Evolutionary conservation across 176 grass and related monocot species (phyloP).

Genomic region (Phoenix dactylifera): DNA sequence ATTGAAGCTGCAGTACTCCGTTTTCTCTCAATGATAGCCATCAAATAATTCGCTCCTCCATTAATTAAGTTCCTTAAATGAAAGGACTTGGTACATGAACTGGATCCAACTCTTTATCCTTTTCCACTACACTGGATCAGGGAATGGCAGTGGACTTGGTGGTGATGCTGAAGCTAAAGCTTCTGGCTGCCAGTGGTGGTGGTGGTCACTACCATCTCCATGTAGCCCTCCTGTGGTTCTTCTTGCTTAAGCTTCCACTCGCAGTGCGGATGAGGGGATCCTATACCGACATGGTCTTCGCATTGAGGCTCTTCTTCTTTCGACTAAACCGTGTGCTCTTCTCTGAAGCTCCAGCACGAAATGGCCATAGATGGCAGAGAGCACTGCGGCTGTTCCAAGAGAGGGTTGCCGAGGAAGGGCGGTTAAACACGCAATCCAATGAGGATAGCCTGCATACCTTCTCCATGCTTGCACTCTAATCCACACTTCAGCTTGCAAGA

Average conservation of each 20-base stretch:
- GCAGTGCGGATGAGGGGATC: constrained; percentile 7
- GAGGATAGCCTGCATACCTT: constrained; percentile 6
- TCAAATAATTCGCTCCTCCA: not conserved
- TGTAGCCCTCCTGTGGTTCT: constrained; percentile 18
- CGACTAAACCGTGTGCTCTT: constrained; percentile 13
- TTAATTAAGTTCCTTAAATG: constrained; percentile 5
- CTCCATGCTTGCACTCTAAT: constrained; percentile 5
- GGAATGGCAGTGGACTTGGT: not conserved
- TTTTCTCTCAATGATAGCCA: not conserved
- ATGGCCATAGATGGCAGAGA: constrained; percentile 2
- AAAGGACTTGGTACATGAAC: constrained; percentile 3
- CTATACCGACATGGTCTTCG: constrained; percentile 5
- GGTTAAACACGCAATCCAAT: not conserved
- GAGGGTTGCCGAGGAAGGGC: not conserved
- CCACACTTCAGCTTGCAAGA: too few species aligned
- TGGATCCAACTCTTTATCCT: not conserved
- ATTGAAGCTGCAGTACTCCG: too few species aligned
- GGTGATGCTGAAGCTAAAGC: constrained; percentile 14
- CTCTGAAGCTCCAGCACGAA: not conserved
- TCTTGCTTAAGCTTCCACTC: constrained; percentile 14
- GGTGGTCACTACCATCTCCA: constrained; percentile 13
- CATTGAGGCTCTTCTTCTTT: constrained; percentile 11
- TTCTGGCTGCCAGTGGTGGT: constrained; percentile 1
- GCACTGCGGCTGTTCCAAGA: constrained; percentile 4
- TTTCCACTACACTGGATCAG: not conserved